Base-by-base conservation (phyloP, 2,329 filamentous ascomycete species). In the Clonostachys sp. region DNA sequence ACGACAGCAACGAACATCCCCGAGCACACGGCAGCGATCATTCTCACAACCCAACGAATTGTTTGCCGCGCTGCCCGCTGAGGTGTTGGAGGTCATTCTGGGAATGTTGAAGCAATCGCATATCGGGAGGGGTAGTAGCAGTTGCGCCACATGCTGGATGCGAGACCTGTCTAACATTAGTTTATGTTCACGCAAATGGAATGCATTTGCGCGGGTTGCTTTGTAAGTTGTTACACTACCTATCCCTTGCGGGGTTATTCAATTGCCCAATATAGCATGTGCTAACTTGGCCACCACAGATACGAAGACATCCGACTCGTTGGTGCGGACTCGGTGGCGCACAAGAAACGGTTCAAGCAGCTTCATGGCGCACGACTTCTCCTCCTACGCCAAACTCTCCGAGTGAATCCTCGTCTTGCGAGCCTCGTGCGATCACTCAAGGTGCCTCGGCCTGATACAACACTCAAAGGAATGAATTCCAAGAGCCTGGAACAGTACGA, bases 81-180 rank as follows among this genome's bases (percentile, higher is more conserved):
- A 83, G 56, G 77, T 85, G 3, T 60, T 85, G 42, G 70, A 75
- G 45, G 62, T 80, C 34, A 76, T 84, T n/a, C 56, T 84, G 34
- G 70, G 70, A 38, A 71, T 76, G 46, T 62, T 86, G 16, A 77
- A 72, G 56, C 64, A 68, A 36, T 58, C 72, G 13, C 82, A 86
- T 56, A 57, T 83, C 12, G 62, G 60, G 7, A 57, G 62, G 13
- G 63, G 64, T 4, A 77, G 72, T 52, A 62, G 64, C 34, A 82
- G 79, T 60, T 85, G 82, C 57, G 73, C 80, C 14, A 84, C 82
- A 16, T 85, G 82, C 60, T 83, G 78, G 77, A 82, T 83, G 78
- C 71, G 82, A 44, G 81, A 86, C 55, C 63, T 76, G 33, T 77
- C 73, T 53, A 73, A 71, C 40, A 59, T 83, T 39, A 70, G 74